Evolutionary conservation across 768 basidiomycete genomes (phyloP).

Genomic region (Rhodotorula graminis): DNA sequence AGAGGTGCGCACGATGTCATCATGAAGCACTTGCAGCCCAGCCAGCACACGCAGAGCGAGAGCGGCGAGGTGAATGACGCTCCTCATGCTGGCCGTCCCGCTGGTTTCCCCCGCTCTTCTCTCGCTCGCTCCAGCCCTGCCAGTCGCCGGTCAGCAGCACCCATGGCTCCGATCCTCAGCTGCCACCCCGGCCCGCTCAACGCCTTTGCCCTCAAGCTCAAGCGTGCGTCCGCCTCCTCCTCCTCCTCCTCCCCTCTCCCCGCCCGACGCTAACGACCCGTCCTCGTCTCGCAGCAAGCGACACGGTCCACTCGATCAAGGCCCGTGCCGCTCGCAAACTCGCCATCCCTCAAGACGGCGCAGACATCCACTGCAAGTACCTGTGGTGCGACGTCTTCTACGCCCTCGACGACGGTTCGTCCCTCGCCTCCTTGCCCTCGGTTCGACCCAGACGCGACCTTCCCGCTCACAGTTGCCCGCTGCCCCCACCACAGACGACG

Average conservation of each 20-base stretch:
- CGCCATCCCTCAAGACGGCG: constrained; percentile 15
- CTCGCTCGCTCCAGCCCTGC: background rate
- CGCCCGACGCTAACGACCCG: background rate
- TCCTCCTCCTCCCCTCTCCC: background rate
- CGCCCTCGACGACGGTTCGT: constrained; percentile 41
- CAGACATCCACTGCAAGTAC: constrained; percentile 35
- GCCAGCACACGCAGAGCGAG: too few species aligned
- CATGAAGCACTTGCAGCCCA: too few species aligned
- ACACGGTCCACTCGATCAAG: constrained; percentile 23
- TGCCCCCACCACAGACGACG: constrained; percentile 35
- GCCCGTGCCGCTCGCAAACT: constrained; percentile 36
- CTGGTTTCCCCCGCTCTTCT: too few species aligned
- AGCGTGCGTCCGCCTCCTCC: constrained; percentile 21
- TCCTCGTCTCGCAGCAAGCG: constrained; percentile 13
- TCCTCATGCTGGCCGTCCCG: too few species aligned
- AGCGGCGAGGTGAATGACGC: background rate
- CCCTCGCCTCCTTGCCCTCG: background rate
- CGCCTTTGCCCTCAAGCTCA: constrained; percentile 41
- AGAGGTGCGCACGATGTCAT: too few species aligned
- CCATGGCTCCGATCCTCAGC: constrained; percentile 11
- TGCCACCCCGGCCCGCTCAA: constrained; percentile 37
- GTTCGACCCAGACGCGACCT: too few species aligned
- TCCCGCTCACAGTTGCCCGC: too few species aligned
- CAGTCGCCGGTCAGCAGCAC: background rate
- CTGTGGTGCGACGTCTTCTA: constrained; percentile 42